Base-by-base conservation (phyloP, 352 stramenopile species). In the Pythium sukuiense region DNA sequence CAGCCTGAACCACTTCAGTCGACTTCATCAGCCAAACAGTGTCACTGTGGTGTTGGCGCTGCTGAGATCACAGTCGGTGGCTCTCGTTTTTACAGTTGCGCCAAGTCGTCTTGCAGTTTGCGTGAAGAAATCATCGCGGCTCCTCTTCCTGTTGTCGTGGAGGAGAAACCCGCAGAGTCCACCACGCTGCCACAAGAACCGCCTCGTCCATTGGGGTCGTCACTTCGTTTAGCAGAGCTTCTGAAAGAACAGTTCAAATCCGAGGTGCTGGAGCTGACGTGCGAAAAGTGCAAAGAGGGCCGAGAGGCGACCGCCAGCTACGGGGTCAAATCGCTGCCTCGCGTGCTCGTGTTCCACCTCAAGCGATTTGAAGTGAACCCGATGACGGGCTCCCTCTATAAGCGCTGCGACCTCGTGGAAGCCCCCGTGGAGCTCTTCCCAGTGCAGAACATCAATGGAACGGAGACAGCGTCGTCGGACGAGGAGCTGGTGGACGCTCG, bases 321-420 rank as follows among this genome's bases (percentile, higher is more conserved):
- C 37, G 63, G 77, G 16, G 76, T 94, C 14, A 87, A 90, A 33
- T 85, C 77, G 26, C 59, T 94, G 14, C 88, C 88, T 14, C 77
- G 76, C 0, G 72, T 95, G 27, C 65, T 96, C 3, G 83, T 94
- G 18, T 77, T 95, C 12, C 88, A 96, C 43, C 45, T 96, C 35
- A 96, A 96, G 72, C 81, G 88, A 30, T 96, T 96, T 37, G 88
- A 96, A 64, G 79, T 96, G 1, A 82, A 93, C 30, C 78, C 81
- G 26, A 59, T 77, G 24, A 85, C 72, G 20, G 83, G 85, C 14
- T 76, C 74, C n/a, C 61, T 91, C 18, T 92, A 83, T 58, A 96
- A 96, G 74, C 85, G 88, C 13, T 88, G 83, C 39, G 88, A 96
- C 60, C 59, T 81, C 5, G 77, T 96, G n/a, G 70, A 89, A 14